phyloP scores from a whole-genome alignment of 2,329 filamentous ascomycete species.

The Ceratocystis papillata region DNA sequence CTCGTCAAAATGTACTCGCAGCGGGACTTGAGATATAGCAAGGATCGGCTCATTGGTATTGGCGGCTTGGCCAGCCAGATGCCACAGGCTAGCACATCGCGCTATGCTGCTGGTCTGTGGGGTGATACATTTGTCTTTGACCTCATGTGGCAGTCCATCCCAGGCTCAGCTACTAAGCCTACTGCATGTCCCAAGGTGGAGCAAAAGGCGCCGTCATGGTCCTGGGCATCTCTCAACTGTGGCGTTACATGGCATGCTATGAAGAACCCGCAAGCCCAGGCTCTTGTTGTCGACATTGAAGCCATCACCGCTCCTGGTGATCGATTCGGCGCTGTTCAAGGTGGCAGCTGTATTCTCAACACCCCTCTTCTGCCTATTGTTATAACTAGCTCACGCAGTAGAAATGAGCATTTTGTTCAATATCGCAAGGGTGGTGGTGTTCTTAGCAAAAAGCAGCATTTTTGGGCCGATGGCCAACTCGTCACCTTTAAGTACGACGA shows the following conservation, averaged over 20 bases:
- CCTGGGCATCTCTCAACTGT: constrained; percentile 22
- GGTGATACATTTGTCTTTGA: constrained; percentile 24
- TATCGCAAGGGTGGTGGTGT: constrained; percentile 24
- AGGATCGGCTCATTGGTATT: constrained; percentile 30
- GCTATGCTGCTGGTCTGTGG: constrained; percentile 31
- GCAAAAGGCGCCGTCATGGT: constrained; percentile 23
- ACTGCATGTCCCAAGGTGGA: constrained; percentile 18
- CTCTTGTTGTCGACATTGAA: constrained; percentile 23
- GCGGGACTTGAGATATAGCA: constrained; percentile 25
- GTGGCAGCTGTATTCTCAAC: constrained; percentile 24
- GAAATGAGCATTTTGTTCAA: constrained; percentile 21
- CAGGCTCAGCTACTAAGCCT: constrained; percentile 18
- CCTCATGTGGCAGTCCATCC: constrained; percentile 23
- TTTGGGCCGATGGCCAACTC: constrained; percentile 23
- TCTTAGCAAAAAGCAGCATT: constrained; percentile 23
- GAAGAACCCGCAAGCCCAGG: constrained; percentile 24
- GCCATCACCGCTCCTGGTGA: constrained; percentile 16
- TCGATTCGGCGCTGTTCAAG: constrained; percentile 20
- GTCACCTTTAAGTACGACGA: constrained; percentile 23
- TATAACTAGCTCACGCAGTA: constrained; percentile 19
- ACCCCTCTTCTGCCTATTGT: constrained; percentile 23
- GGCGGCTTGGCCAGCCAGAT: constrained; percentile 29
- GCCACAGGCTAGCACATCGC: constrained; percentile 25
- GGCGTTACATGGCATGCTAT: constrained; percentile 24
- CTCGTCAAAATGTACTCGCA: constrained; percentile 29